Percentiles rank a stretch among this genome's conserved stretches.
phyloP scores from a whole-genome alignment of 495 filamentous ascomycete species.

The Parmelia sp. region DNA sequence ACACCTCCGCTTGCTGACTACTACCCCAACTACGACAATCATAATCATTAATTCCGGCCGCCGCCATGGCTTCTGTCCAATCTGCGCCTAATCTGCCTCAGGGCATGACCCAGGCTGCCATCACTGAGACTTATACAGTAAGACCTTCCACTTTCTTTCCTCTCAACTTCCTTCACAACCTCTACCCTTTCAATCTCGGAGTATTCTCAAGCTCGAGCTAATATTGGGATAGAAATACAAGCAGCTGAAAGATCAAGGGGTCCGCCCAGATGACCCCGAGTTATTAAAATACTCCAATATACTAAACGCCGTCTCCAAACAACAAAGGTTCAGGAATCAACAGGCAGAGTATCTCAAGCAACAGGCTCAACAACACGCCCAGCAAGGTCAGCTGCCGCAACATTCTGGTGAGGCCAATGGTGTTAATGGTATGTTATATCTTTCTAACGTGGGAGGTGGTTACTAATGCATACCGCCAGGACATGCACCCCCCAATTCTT shows the following conservation, averaged over 20 bases:
- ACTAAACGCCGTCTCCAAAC: slow-evolving; percentile 58
- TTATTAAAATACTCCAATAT: slow-evolving; percentile 66
- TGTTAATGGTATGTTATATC: slow-evolving; percentile 40
- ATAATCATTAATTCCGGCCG: slow-evolving; percentile 1
- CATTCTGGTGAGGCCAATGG: slow-evolving; percentile 41
- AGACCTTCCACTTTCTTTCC: slow-evolving; percentile 22
- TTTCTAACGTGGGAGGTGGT: background rate
- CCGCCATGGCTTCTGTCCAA: slow-evolving; percentile 70
- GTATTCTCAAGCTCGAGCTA: background rate
- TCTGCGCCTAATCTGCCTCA: slow-evolving; percentile 58
- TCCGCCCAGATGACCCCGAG: slow-evolving; percentile 71
- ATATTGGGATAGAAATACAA: slow-evolving; percentile 58
- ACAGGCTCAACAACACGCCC: slow-evolving; percentile 38
- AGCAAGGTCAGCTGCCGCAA: slow-evolving; percentile 41
- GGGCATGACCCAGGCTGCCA: slow-evolving; percentile 54
- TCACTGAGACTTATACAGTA: slow-evolving; percentile 58
- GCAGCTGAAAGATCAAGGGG: slow-evolving; percentile 70
- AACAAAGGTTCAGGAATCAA: slow-evolving; percentile 47
- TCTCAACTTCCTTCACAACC: slow-evolving; percentile 5
- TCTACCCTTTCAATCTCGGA: background rate
- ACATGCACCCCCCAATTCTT: slow-evolving; percentile 24
- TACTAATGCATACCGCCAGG: slow-evolving; percentile 14
- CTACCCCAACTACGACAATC: slow-evolving; percentile 13
- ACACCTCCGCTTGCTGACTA: slow-evolving; percentile 15
- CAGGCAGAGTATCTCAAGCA: slow-evolving; percentile 33